phyloP scores from a whole-genome alignment of 345 rosid species.

The Streptanthus diversifolius region DNA sequence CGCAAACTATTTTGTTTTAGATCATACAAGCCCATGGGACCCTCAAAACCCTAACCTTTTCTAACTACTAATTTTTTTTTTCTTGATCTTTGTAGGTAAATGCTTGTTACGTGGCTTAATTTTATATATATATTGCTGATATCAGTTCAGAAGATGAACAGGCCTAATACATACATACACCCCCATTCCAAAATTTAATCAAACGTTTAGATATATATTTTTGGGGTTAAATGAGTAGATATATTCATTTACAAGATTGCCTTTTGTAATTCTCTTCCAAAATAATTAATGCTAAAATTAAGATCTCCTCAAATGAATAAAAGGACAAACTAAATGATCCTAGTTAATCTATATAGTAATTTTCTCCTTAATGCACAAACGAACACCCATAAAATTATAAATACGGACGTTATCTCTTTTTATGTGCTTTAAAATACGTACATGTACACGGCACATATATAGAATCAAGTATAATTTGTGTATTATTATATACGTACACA shows the following conservation, averaged over 20 bases:
- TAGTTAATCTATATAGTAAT: constrained; percentile 6
- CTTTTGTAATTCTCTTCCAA: background rate
- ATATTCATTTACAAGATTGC: background rate
- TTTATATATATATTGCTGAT: background rate
- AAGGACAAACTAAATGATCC: constrained; percentile 17
- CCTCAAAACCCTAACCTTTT: constrained; percentile 30
- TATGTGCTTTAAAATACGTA: constrained; percentile 18
- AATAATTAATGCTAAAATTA: background rate
- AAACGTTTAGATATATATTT: constrained; percentile 10
- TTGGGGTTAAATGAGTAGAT: too few relatives aligned
- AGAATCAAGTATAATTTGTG: constrained; percentile 21
- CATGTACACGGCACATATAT: constrained; percentile 24
- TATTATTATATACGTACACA: constrained; percentile 29
- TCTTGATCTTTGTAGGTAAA: background rate
- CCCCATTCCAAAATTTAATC: background rate
- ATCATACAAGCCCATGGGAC: constrained; percentile 21
- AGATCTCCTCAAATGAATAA: background rate
- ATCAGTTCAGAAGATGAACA: background rate
- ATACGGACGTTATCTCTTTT: constrained; percentile 26
- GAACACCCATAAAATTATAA: constrained; percentile 12
- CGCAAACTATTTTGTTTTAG: constrained; percentile 28
- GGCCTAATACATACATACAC: background rate
- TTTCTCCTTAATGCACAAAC: constrained; percentile 32
- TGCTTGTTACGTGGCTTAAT: constrained; percentile 23
- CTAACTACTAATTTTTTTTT: background rate